Conservation (phyloP, 2,329 filamentous ascomycete species). For the Cercospora canescens region DNA sequence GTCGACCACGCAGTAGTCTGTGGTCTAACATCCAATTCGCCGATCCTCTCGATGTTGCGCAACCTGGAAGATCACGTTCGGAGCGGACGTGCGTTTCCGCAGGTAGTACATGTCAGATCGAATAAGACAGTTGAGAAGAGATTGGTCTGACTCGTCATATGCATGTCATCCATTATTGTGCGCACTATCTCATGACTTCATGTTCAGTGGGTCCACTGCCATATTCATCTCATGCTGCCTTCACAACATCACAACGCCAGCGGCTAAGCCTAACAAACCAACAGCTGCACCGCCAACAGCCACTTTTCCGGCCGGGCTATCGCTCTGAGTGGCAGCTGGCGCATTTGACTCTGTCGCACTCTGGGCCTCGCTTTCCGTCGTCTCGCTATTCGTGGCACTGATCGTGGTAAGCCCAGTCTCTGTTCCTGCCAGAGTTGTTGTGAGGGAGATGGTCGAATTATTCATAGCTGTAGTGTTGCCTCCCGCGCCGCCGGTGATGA, state of each 20-base stretch:
- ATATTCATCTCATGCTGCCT: background rate
- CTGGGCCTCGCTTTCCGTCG: background rate
- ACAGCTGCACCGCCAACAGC: slow-evolving; percentile 4
- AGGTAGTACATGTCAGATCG: background rate
- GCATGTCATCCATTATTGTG: background rate
- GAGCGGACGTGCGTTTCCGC: too few relatives aligned
- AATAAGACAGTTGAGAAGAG: background rate
- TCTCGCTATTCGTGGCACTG: slow-evolving; percentile 1
- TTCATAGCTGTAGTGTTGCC: background rate
- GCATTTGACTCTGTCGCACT: background rate
- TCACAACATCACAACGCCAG: slow-evolving; percentile 12
- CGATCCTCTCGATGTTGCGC: background rate
- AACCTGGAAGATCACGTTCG: background rate
- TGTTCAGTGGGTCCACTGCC: background rate
- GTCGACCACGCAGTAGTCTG: background rate
- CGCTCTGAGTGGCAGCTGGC: background rate
- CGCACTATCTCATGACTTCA: background rate
- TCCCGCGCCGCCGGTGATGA: background rate
- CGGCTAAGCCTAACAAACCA: slow-evolving; percentile 7
- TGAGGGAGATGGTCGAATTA: background rate
- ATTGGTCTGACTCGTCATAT: background rate
- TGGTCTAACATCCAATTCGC: background rate
- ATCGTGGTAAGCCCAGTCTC: slow-evolving; percentile 1
- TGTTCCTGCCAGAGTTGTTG: background rate
- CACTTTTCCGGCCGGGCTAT: slow-evolving; percentile 7